A percentile compares a stretch with the other conserved stretches of the same genome.
phyloP scores from a whole-genome alignment of 2,329 filamentous ascomycete genomes.

The Colletotrichum sp. region DNA sequence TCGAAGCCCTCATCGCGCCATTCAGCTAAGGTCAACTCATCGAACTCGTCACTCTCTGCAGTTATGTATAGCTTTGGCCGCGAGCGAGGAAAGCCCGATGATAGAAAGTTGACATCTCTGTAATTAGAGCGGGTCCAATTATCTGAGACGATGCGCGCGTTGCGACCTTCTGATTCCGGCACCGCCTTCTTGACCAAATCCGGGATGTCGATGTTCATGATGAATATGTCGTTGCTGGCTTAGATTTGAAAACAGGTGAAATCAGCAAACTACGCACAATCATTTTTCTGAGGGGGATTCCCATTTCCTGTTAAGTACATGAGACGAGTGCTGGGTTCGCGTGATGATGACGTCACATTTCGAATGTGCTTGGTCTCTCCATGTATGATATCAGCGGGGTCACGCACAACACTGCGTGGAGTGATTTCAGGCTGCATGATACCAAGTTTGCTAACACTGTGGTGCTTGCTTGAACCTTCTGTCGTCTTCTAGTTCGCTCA shows the following conservation, averaged over 20 bases:
- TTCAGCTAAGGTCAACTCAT: conserved; percentile 37
- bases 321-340: not conserved
- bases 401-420: not conserved
- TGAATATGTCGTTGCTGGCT: not conserved
- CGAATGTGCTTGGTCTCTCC: not conserved
- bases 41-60: conserved; percentile 47
- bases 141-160: conserved; percentile 33
- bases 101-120: conserved; percentile 47
- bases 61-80: conserved; percentile 48
- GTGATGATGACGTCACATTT: conserved; percentile 3
- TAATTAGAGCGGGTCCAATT: conserved; percentile 37
- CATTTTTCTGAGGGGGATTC: no score
- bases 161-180: conserved; percentile 34
- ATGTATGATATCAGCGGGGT: conserved; percentile 3
- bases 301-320: not conserved
- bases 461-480: rapidly evolving
- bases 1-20: conserved; percentile 50
- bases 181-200: conserved; percentile 34
- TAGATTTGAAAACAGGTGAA: no score
- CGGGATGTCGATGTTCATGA: conserved; percentile 32
- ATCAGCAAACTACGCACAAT: not conserved
- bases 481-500: rapidly evolving
- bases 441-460: not conserved
- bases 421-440: not conserved
- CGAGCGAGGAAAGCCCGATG: conserved; percentile 40